Evolutionary conservation across 1,284 basidiomycete species (phyloP).

Genomic region (Marasmius oreades): DNA sequence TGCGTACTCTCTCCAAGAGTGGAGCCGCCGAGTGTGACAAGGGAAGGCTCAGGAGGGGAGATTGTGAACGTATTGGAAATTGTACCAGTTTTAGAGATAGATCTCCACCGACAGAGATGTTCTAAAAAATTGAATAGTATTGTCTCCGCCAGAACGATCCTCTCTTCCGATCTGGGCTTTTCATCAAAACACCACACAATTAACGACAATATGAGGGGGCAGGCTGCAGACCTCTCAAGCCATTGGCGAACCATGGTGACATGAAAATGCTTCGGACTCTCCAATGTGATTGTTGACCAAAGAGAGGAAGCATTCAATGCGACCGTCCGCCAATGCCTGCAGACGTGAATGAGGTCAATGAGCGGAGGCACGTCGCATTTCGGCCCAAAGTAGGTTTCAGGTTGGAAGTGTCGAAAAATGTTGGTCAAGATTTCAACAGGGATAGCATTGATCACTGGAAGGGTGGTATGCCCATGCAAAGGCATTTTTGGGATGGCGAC

Average conservation of each 20-base stretch:
- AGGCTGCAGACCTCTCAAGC: conserved; percentile 12
- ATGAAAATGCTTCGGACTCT: conserved; percentile 14
- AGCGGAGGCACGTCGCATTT: neutral
- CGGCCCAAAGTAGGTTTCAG: neutral
- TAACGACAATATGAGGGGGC: conserved; percentile 2
- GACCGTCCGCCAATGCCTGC: conserved; percentile 12
- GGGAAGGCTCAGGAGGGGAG: neutral
- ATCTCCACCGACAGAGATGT: neutral
- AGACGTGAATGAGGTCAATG: conserved; percentile 4
- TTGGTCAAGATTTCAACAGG: neutral
- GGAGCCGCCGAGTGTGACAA: neutral
- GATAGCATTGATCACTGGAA: neutral
- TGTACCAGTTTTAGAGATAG: neutral
- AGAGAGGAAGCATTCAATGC: conserved; percentile 11
- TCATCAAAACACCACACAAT: neutral
- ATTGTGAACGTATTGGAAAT: neutral
- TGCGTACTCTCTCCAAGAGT: neutral
- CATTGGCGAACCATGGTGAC: conserved; percentile 14
- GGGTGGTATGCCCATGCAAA: neutral
- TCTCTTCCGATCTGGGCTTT: neutral
- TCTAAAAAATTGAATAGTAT: neutral
- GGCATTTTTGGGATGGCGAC: too few relatives aligned
- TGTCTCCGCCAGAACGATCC: neutral
- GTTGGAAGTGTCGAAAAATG: neutral
- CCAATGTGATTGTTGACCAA: conserved; percentile 17